These are phyloP conservation scores for Penicillium sclerotigenum DNA, from an alignment of 2,329 filamentous ascomycete genomes.

Conservation along the genomic window DNA sequence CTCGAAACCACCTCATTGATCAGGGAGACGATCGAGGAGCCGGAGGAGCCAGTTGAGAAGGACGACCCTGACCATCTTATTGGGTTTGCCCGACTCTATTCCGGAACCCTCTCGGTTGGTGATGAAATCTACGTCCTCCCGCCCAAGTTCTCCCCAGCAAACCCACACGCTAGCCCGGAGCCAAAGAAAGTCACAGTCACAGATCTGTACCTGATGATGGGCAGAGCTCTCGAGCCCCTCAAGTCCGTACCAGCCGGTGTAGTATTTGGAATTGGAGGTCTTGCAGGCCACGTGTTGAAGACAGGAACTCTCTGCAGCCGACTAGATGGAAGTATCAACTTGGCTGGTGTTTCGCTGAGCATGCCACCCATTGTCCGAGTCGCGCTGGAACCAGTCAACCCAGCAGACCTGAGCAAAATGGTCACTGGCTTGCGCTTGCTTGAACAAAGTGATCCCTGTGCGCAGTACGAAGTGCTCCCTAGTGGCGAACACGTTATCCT, in stretches of 20 bases:
- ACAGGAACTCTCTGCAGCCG: slow-evolving; percentile 90
- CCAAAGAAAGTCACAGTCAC: slow-evolving; percentile 81
- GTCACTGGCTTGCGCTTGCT: slow-evolving; percentile 80
- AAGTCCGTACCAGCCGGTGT: slow-evolving; percentile 86
- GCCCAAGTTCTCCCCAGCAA: slow-evolving; percentile 85
- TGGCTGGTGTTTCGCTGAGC: slow-evolving; percentile 77
- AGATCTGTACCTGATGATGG: slow-evolving; percentile 94
- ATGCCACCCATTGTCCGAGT: slow-evolving; percentile 93
- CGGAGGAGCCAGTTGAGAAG: slow-evolving; percentile 54
- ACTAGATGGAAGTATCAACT: slow-evolving; percentile 79
- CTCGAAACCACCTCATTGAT: slow-evolving; percentile 59
- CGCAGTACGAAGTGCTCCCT: slow-evolving; percentile 87
- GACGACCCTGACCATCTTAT: slow-evolving; percentile 82
- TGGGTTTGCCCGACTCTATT: slow-evolving; percentile 91
- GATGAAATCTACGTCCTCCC: slow-evolving; percentile 88
- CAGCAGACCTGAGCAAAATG: slow-evolving; percentile 90
- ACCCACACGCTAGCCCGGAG: slow-evolving; percentile 67
- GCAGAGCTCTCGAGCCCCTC: slow-evolving; percentile 77
- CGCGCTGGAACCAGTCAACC: slow-evolving; percentile 88
- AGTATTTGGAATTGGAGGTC: slow-evolving; percentile 88
- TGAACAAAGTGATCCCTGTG: slow-evolving; percentile 92
- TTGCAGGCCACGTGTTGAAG: slow-evolving; percentile 92
- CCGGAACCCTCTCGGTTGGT: slow-evolving; percentile 81
- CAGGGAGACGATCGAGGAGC: slow-evolving; percentile 49
- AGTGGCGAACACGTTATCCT: slow-evolving; percentile 94